Base-by-base conservation (phyloP, 345 rosid genomes). In the Lagerstroemia speciosa region DNA sequence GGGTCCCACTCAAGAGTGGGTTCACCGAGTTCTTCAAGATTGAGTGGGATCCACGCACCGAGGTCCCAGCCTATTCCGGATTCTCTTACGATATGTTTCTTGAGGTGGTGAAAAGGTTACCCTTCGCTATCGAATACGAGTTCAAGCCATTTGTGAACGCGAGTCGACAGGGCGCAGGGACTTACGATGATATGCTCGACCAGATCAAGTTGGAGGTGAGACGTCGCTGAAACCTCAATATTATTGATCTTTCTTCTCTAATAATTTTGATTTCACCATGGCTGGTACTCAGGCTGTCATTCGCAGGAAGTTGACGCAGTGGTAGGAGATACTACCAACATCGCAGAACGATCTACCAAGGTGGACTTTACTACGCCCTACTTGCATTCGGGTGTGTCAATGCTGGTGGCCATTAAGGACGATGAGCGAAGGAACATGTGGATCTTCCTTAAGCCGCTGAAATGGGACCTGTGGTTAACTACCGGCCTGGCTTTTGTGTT, bases 361-460 rank as follows among this genome's bases (percentile, higher is more conserved):
- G 92, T 75, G 7, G 98, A 92, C 36, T 92, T 88, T 68, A 84
- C 95, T 1, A 34, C 88, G 55, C 98, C 97, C 0, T 92, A 72
- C 75, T 74, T 89, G 8, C 87, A 88, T 46, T 82, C 93, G 0
- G 93, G 95, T 9, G 91, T 90, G 11, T 67, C 83, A 12, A 92
- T 90, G 97, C 1, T 88, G 2, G 95, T 92, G 20, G 87, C 86
- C 0, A 55, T 84, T 14, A 82, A 50, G 67, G 81, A 82, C 37
- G 68, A 75, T 14, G 37, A 67, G 30, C 67, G 66, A 27, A 85
- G 74, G 63, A 81, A 82, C 73, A 75, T 84, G 46, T 93, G 95
- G 96, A 71, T 80, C 65, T 88, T 93, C 80, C 66, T 88, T 65
- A 73, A 80, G 76, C 96, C 98, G 6, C 70, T 90, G 71, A 84